Evolutionary conservation across 352 stramenopile genomes (phyloP).

Genomic region (Hyaloperonospora arabidopsidis): DNA sequence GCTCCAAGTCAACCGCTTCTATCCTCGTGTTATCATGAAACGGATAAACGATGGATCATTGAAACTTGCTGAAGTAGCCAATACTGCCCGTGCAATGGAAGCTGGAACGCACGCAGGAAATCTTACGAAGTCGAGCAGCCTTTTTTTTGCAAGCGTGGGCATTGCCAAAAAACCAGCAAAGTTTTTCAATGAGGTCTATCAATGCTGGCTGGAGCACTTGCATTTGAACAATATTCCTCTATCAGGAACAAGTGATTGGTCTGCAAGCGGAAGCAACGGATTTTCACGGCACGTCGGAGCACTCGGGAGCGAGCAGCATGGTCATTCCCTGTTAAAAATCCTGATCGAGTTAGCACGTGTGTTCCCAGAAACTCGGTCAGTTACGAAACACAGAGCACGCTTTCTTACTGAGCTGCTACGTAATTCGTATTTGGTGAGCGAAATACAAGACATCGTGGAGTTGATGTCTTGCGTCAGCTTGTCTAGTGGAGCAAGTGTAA

Average conservation of each 20-base stretch:
- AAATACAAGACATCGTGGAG: slow-evolving; percentile 62
- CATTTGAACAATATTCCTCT: slow-evolving; percentile 37
- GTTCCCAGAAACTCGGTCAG: slow-evolving; percentile 45
- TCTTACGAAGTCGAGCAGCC: slow-evolving; percentile 38
- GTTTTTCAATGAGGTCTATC: slow-evolving; percentile 78
- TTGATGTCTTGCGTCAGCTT: slow-evolving; percentile 49
- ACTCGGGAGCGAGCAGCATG: slow-evolving; percentile 35
- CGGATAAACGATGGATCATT: slow-evolving; percentile 65
- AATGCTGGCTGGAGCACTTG: slow-evolving; percentile 74
- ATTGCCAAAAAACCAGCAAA: slow-evolving; percentile 50
- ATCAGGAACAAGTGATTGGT: slow-evolving; percentile 27
- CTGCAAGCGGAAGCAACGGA: slow-evolving; percentile 29
- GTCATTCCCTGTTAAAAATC: slow-evolving; percentile 59
- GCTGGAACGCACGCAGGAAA: slow-evolving; percentile 34
- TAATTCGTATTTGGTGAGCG: slow-evolving; percentile 40
- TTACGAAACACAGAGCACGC: slow-evolving; percentile 36
- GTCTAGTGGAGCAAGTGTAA: slow-evolving; percentile 28
- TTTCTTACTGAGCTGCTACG: slow-evolving; percentile 47
- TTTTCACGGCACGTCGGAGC: slow-evolving; percentile 18
- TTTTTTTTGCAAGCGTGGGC: slow-evolving; percentile 58
- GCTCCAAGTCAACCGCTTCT: slow-evolving; percentile 56
- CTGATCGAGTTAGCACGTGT: slow-evolving; percentile 54
- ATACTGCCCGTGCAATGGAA: slow-evolving; percentile 32
- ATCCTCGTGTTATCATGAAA: slow-evolving; percentile 62
- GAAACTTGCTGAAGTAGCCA: slow-evolving; percentile 44